phyloP scores from a whole-genome alignment of 2,329 filamentous ascomycete genomes.

The Sarocladium kiliense region DNA sequence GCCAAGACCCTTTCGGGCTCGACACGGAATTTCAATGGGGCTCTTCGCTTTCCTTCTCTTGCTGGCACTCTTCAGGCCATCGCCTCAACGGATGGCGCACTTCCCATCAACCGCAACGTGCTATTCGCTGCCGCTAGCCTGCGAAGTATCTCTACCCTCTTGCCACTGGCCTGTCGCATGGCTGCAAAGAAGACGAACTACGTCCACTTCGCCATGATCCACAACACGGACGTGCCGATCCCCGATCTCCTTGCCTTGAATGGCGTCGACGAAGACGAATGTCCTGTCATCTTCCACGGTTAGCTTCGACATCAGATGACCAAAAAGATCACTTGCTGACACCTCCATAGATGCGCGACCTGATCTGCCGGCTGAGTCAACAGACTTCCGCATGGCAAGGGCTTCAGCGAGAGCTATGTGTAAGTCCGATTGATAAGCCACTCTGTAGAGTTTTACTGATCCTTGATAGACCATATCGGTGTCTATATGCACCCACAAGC shows the following conservation, averaged over 20 bases:
- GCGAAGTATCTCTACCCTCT: constrained; percentile 63
- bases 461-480: constrained; percentile 56
- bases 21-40: constrained; percentile 53
- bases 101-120: constrained; percentile 59
- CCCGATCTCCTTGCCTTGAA: constrained; percentile 70
- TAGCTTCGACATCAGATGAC: constrained; percentile 19
- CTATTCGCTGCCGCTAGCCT: constrained; percentile 75
- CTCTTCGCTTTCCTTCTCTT: constrained; percentile 63
- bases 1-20: background rate
- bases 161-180: constrained; percentile 89
- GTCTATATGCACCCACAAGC: constrained; percentile 73
- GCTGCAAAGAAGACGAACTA: constrained; percentile 59
- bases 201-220: constrained; percentile 79
- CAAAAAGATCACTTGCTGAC: background rate
- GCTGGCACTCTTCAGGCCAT: constrained; percentile 58
- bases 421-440: constrained; percentile 25
- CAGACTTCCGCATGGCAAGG: constrained; percentile 62
- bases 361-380: constrained; percentile 65
- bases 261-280: constrained; percentile 62
- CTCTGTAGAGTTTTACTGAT: background rate
- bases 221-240: constrained; percentile 64
- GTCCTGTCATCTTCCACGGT: constrained; percentile 60
- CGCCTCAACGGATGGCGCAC: constrained; percentile 45
- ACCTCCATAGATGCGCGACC: constrained; percentile 62
- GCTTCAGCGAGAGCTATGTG: constrained; percentile 61